Evolutionary conservation across 139 green algal species (phyloP).

Genomic region (Ostreobium quekettii): DNA sequence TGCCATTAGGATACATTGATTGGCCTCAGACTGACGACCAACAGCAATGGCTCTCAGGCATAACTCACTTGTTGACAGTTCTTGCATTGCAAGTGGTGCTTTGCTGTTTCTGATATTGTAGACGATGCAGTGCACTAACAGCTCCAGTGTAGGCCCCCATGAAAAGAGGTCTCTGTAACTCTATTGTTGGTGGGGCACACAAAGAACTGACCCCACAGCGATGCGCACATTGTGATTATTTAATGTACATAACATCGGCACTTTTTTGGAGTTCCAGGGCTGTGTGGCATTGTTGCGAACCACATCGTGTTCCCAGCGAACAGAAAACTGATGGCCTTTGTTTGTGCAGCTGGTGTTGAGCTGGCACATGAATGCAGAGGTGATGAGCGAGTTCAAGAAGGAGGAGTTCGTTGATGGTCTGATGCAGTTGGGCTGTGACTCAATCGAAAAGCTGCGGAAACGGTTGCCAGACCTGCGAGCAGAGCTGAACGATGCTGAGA

Average conservation of each 20-base stretch:
- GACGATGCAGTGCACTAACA: too few species aligned
- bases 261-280: background rate
- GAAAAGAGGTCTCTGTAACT: background rate
- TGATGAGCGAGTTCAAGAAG: constrained; percentile 81
- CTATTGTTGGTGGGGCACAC: background rate
- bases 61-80: too few species aligned
- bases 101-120: too few species aligned
- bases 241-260: background rate
- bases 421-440: constrained; percentile 35
- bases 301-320: background rate
- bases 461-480: constrained; percentile 55
- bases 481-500: constrained; percentile 46
- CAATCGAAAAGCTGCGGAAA: constrained; percentile 53
- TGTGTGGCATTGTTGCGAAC: background rate
- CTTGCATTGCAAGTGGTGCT: too few species aligned
- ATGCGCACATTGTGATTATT: background rate
- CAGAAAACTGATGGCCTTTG: background rate
- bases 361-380: constrained; percentile 64
- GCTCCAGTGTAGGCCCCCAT: too few species aligned
- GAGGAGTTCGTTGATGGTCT: constrained; percentile 51
- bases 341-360: constrained; percentile 71
- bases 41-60: too few species aligned
- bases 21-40: too few species aligned
- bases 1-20: too few species aligned
- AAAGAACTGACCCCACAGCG: background rate